Conservation (phyloP, 2,329 filamentous ascomycete genomes). For the Colletotrichum sp. region DNA sequence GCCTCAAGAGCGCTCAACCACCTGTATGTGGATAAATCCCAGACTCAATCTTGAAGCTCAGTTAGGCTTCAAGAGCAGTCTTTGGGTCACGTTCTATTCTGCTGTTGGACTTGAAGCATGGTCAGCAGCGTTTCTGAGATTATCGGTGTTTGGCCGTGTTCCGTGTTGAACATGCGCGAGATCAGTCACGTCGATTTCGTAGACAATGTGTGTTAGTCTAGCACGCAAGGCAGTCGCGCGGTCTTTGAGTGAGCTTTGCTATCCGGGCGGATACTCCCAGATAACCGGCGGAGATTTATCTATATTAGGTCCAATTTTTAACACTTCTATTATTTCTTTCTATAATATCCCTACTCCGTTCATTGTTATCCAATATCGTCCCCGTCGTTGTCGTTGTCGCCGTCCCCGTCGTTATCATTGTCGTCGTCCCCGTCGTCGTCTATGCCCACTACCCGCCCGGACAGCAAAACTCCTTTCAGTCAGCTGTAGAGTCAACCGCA, state of each 20-base stretch:
- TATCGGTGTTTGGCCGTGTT: neutral
- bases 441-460: neutral
- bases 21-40: too few species aligned
- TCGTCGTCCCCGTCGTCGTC: too few species aligned
- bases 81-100: too few species aligned
- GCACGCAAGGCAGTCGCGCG: too few species aligned
- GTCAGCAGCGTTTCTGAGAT: neutral
- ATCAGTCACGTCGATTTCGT: rapidly evolving
- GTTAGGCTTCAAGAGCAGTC: too few species aligned
- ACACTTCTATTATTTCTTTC: neutral
- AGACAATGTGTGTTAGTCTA: rapidly evolving
- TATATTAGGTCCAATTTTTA: rapidly evolving
- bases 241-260: neutral
- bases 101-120: too few species aligned
- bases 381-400: too few species aligned
- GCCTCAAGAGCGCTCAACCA: too few species aligned
- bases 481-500: rapidly evolving
- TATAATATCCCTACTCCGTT: neutral
- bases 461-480: neutral
- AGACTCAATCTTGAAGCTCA: too few species aligned
- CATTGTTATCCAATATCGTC: too few species aligned
- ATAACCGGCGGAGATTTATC: too few species aligned
- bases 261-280: neutral
- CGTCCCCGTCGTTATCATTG: too few species aligned
- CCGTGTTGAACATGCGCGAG: neutral